Evolutionary conservation across 139 green algal species (phyloP).

Genomic region (Choricystis sp.): DNA sequence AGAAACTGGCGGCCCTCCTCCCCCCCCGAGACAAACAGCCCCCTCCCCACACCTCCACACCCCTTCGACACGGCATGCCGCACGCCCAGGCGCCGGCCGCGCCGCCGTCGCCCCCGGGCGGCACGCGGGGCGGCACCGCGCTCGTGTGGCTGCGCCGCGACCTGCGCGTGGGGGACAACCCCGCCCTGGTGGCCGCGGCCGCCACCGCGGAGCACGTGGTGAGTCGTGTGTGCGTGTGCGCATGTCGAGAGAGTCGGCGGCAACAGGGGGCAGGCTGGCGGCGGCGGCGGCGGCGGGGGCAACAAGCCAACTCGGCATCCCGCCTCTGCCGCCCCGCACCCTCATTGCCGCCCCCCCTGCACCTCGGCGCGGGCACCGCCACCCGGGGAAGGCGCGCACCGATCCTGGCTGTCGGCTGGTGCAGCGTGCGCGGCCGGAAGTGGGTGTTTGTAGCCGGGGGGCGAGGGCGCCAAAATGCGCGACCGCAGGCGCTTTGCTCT

Average conservation of each 20-base stretch:
- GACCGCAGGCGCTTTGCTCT: no score
- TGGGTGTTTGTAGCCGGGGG: no score
- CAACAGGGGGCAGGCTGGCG: background rate
- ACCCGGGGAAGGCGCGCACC: no score
- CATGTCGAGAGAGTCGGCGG: background rate
- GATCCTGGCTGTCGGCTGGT: no score
- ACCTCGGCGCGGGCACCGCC: no score
- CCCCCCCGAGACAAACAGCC: no score
- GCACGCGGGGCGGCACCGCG: background rate
- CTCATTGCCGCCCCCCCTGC: background rate
- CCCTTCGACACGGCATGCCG: background rate
- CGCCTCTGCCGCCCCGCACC: background rate
- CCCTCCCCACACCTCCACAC: no score
- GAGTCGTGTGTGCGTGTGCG: slow-evolving; percentile 4
- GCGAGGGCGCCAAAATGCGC: no score
- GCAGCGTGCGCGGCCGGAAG: no score
- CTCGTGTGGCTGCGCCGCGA: slow-evolving; percentile 64
- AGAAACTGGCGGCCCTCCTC: no score
- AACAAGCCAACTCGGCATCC: background rate
- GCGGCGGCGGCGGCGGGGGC: no score
- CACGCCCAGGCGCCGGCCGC: background rate
- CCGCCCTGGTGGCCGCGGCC: slow-evolving; percentile 45
- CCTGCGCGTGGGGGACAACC: slow-evolving; percentile 64
- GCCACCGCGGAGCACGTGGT: slow-evolving; percentile 37
- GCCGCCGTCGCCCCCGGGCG: no score